These are phyloP conservation scores for Psophocarpus tetragonolobus DNA, from an alignment of 306 rosid genomes.

Conservation along the genomic window DNA sequence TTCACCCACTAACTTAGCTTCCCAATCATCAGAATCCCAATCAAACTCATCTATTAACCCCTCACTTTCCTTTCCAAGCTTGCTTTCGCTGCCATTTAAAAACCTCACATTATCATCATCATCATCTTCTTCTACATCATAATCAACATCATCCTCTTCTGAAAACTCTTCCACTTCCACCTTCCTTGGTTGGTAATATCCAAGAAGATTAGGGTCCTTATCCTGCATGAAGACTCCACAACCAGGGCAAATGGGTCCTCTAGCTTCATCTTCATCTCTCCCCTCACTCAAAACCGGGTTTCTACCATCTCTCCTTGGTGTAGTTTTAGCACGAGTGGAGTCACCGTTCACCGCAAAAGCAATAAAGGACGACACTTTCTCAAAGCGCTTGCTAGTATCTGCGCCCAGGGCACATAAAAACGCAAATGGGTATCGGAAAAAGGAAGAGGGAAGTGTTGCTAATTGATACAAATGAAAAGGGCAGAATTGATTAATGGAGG, in stretches of 20 bases:
- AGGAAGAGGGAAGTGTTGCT: neutral
- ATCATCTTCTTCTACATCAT: neutral
- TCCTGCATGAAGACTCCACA: slow-evolving; percentile 97
- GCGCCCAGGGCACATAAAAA: slow-evolving; percentile 35
- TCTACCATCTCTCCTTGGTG: slow-evolving; percentile 38
- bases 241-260: slow-evolving; percentile 86
- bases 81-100: slow-evolving; percentile 38
- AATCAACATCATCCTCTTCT: slow-evolving; percentile 30
- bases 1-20: slow-evolving; percentile 60
- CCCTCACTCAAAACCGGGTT: slow-evolving; percentile 81
- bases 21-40: slow-evolving; percentile 84
- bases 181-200: slow-evolving; percentile 61
- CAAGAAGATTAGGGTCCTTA: slow-evolving; percentile 69
- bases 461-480: slow-evolving; percentile 19
- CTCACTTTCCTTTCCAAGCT: slow-evolving; percentile 36
- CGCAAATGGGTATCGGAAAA: neutral
- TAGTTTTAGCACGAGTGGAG: slow-evolving; percentile 36
- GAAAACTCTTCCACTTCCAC: slow-evolving; percentile 33
- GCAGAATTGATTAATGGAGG: neutral
- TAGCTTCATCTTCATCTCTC: slow-evolving; percentile 80
- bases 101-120: slow-evolving; percentile 35
- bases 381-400: slow-evolving; percentile 25
- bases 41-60: slow-evolving; percentile 48
- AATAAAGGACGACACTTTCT: slow-evolving; percentile 35
- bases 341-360: slow-evolving; percentile 49